These are phyloP conservation scores for Capniomyces stellatus DNA, from an alignment of 371 early-diverging fungal species.

Conservation along the genomic window DNA sequence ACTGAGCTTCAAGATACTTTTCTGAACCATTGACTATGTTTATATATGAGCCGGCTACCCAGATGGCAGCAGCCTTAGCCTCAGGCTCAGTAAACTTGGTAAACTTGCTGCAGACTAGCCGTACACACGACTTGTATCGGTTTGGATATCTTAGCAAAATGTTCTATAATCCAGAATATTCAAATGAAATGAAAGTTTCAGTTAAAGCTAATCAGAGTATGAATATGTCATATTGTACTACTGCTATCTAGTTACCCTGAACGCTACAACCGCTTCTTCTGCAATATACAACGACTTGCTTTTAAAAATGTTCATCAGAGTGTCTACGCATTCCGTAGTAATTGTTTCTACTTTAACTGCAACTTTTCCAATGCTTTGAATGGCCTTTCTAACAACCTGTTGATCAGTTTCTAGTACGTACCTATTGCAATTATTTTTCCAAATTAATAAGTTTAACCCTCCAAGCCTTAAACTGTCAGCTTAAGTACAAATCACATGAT, in stretches of 20 bases:
- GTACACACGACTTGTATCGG: slow-evolving; percentile 74
- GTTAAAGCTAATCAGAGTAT: too few species aligned
- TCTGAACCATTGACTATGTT: slow-evolving; percentile 80
- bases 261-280: slow-evolving; percentile 79
- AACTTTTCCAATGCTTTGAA: slow-evolving; percentile 78
- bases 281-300: slow-evolving; percentile 86
- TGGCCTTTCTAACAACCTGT: slow-evolving; percentile 85
- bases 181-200: too few species aligned
- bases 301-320: slow-evolving; percentile 64
- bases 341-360: slow-evolving; percentile 75
- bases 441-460: too few species aligned
- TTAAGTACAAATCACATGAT: too few species aligned
- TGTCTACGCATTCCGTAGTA: slow-evolving; percentile 69
- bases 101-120: slow-evolving; percentile 70
- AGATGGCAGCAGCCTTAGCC: slow-evolving; percentile 86
- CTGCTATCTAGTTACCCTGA: too few species aligned
- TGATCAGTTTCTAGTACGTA: slow-evolving; percentile 88
- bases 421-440: not conserved
- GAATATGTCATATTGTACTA: too few species aligned
- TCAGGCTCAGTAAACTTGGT: slow-evolving; percentile 85
- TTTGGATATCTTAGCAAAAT: slow-evolving; percentile 92
- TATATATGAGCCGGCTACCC: slow-evolving; percentile 94
- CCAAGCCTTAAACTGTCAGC: too few species aligned
- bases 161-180: slow-evolving; percentile 43
- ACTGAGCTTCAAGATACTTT: slow-evolving; percentile 57